Conservation (phyloP, 805 yeast species). For the Candida vartiovaarae region DNA sequence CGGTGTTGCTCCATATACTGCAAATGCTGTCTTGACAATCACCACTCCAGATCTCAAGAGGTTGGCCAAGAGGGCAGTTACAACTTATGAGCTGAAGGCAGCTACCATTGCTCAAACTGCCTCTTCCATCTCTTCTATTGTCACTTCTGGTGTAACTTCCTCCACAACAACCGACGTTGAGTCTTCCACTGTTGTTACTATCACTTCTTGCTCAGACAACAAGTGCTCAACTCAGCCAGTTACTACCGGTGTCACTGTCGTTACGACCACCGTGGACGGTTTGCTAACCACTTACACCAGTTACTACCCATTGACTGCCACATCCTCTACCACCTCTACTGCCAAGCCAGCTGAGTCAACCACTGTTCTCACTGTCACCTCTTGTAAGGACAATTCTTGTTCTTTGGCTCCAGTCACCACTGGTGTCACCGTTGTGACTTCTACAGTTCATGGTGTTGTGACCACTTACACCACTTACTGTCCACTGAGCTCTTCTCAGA, state of each 20-base stretch:
- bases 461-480: constrained; percentile 19
- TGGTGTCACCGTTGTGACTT: constrained; percentile 23
- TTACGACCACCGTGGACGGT: constrained; percentile 19
- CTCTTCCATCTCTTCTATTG: constrained; percentile 4
- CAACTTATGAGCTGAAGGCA: constrained; percentile 3
- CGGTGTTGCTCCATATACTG: constrained; percentile 53
- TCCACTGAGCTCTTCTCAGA: constrained; percentile 16
- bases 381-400: constrained; percentile 8
- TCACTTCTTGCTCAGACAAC: constrained; percentile 9
- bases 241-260: constrained; percentile 13
- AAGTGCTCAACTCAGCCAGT: not conserved
- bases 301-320: constrained; percentile 13
- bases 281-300: constrained; percentile 29
- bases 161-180: constrained; percentile 15
- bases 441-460: constrained; percentile 21
- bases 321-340: constrained; percentile 18
- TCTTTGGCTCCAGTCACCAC: constrained; percentile 19
- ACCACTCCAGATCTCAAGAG: constrained; percentile 21
- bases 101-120: constrained; percentile 7
- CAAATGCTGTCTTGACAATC: constrained; percentile 17
- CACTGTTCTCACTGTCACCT: constrained; percentile 6
- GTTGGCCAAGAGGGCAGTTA: constrained; percentile 14
- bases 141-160: constrained; percentile 12
- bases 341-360: constrained; percentile 18
- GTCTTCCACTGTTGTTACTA: constrained; percentile 6